Evolutionary conservation across 345 rosid species (phyloP), one percentile per base, ranked within the genome.

Genomic region (Mercurialis annua): DNA sequence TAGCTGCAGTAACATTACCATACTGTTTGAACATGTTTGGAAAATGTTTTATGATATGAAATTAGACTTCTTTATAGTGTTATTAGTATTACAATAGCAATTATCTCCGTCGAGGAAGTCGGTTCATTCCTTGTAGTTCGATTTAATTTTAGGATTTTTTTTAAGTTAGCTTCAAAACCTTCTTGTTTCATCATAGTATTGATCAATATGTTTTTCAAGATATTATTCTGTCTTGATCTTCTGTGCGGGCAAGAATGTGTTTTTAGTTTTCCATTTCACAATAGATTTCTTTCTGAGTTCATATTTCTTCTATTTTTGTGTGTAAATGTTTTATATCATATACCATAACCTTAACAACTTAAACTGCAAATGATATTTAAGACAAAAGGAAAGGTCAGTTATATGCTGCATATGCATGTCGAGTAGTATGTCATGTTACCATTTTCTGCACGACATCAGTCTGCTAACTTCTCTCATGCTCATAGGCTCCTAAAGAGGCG

Each of bases 401-500:
- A n/a, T n/a, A n/a, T n/a, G n/a, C n/a, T n/a, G n/a, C n/a, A n/a
- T n/a, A n/a, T n/a, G n/a, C n/a, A n/a, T n/a, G n/a, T n/a, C n/a
- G 36, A 20, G 17, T 9, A 33, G 2, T 26, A 18, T 33, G 15
- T 31, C 27, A 31, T 18, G 42, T 26, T 27, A 16, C 31, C 30
- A 34, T 70, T 59, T 56, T 69, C 21, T 68, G 64, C 16, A 44
- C 57, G 26, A 21, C 48, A 29, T 59, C 20, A 81, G 64, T 70
- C 56, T 73, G 38, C 67, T 71, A 65, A 67, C 53, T 52, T 51
- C 20, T 63, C 44, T 49, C 43, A 53, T 71, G 59, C 73, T 63
- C 56, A 36, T 71, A 86, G 92, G 83, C 81, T 80, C 82, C 90
- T 10, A 76, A 82, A 70, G 87, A 81, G 40, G 83, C 76, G 18